Conservation (phyloP, 805 yeast genomes). For the Candida michaelii region DNA sequence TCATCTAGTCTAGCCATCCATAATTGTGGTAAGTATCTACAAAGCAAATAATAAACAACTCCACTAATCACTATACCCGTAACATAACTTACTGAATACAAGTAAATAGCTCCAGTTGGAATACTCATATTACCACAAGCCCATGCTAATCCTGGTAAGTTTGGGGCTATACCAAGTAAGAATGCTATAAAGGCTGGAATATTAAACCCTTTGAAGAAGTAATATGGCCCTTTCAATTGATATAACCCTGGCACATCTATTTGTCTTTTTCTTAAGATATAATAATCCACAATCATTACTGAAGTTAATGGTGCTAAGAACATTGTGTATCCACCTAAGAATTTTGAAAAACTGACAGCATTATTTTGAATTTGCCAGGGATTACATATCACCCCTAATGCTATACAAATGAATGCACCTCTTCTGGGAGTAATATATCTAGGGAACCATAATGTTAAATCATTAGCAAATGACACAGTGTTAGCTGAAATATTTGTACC, state of each 20-base stretch:
- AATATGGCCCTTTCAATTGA: constrained; percentile 7
- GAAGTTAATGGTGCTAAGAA: constrained; percentile 12
- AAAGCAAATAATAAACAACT: constrained; percentile 5
- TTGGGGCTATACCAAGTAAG: constrained; percentile 19
- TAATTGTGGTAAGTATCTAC: constrained; percentile 5
- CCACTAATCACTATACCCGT: constrained; percentile 10
- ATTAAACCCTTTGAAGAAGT: constrained; percentile 10
- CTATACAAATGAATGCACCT: constrained; percentile 58
- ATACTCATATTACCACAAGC: constrained; percentile 9
- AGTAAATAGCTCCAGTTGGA: constrained; percentile 10
- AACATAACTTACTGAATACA: constrained; percentile 12
- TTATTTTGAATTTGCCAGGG: constrained; percentile 17
- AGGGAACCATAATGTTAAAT: constrained; percentile 65
- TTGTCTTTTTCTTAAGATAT: constrained; percentile 4
- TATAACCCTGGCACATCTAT: constrained; percentile 8
- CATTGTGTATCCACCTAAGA: constrained; percentile 16
- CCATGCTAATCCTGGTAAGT: constrained; percentile 14
- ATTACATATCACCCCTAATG: constrained; percentile 4
- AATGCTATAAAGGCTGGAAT: constrained; percentile 14
- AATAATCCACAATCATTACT: constrained; percentile 10
- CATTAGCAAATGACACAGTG: constrained; percentile 62
- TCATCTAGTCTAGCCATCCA: constrained; percentile 9
- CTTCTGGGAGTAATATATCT: constrained; percentile 70
- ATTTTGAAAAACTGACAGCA: constrained; percentile 13
- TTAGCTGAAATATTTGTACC: constrained; percentile 78